These are phyloP conservation scores for Calvatia gigantea DNA, from an alignment of 768 basidiomycete species.

Conservation along the genomic window DNA sequence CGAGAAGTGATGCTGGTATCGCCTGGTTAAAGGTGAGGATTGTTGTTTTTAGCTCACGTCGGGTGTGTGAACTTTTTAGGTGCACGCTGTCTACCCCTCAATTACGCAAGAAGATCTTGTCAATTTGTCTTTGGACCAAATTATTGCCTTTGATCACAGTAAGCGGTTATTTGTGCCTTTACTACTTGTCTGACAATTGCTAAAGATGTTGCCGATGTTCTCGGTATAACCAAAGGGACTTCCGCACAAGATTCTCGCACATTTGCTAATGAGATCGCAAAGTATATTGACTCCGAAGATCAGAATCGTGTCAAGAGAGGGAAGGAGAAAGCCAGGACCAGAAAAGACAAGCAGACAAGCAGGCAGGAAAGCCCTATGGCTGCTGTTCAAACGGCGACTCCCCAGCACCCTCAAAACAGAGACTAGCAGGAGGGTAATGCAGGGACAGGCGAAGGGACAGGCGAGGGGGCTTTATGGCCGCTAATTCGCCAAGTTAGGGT, in stretches of 20 bases:
- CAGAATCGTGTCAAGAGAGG: too few relatives aligned
- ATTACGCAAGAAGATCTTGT: conserved; percentile 45
- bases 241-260: conserved; percentile 44
- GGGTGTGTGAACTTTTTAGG: conserved; percentile 27
- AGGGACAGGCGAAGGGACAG: conserved; percentile 5
- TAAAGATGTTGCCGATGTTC: conserved; percentile 39
- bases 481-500: conserved; percentile 61
- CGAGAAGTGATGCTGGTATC: conserved; percentile 57
- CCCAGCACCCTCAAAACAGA: conserved; percentile 17
- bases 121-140: conserved; percentile 46
- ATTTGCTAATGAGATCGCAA: conserved; percentile 53
- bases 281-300: conserved; percentile 65
- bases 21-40: conserved; percentile 54
- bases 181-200: conserved; percentile 1
- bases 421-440: too few relatives aligned
- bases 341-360: conserved; percentile 32
- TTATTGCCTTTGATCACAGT: conserved; percentile 47
- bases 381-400: too few relatives aligned
- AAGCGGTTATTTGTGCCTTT: conserved; percentile 15
- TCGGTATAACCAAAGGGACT: conserved; percentile 54
- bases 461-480: conserved; percentile 54
- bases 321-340: conserved; percentile 39
- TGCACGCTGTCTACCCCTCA: conserved; percentile 59
- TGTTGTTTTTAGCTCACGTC: not conserved
- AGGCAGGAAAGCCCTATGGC: conserved; percentile 35